These are phyloP conservation scores for Bocquillonia castaneifolia DNA, from an alignment of 441 rosid species.

Conservation along the genomic window DNA sequence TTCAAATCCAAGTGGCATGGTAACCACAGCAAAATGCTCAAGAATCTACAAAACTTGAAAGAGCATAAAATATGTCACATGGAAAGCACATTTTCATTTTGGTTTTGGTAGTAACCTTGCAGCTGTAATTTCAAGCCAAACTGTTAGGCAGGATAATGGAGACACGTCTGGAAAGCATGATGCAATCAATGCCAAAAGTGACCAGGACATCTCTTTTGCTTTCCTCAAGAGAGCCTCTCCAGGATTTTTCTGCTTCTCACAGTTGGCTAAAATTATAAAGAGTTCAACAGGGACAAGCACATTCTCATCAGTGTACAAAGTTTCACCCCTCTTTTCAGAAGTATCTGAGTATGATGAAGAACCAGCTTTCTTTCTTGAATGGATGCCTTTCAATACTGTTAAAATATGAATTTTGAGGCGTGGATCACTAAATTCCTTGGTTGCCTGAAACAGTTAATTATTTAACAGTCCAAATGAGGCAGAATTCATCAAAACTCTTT, in stretches of 20 bases:
- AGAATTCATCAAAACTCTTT: not conserved
- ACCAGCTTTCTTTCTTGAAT: conserved; percentile 62
- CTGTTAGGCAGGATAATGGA: conserved; percentile 79
- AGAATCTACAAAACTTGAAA: conserved; percentile 9
- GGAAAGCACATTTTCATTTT: conserved; percentile 13
- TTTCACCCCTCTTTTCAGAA: conserved; percentile 38
- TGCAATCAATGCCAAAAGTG: conserved; percentile 92
- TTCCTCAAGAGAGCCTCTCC: conserved; percentile 79
- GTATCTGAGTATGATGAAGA: conserved; percentile 47
- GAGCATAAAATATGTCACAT: conserved; percentile 10
- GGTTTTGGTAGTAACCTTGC: conserved; percentile 57
- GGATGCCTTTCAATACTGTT: conserved; percentile 83
- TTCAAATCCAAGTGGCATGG: conserved; percentile 2
- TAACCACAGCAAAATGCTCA: not conserved
- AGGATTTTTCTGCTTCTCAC: conserved; percentile 82
- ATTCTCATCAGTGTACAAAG: conserved; percentile 52
- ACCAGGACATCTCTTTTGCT: conserved; percentile 97
- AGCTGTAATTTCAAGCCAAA: conserved; percentile 99
- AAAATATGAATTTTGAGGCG: conserved; percentile 84
- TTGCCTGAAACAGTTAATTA: conserved; percentile 55
- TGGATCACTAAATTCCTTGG: conserved; percentile 81
- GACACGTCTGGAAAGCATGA: conserved; percentile 93
- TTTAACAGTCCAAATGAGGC: conserved; percentile 16
- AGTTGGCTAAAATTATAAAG: conserved; percentile 81
- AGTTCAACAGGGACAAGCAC: conserved; percentile 66